Percentiles rank a stretch among this genome's conserved stretches.
Conservation (phyloP, 768 basidiomycete genomes). For the Suillus paluster region DNA sequence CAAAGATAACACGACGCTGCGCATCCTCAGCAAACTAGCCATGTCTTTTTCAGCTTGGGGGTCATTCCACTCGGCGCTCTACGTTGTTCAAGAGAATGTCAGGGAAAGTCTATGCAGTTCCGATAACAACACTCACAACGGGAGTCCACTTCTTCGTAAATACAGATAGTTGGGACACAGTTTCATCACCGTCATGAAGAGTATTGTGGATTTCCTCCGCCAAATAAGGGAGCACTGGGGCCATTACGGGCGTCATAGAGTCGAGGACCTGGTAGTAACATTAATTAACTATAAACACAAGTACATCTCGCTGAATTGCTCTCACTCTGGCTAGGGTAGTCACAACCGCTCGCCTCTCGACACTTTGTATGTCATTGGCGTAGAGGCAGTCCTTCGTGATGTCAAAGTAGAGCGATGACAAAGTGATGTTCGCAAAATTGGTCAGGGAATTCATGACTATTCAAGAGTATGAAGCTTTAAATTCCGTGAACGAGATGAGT, state of each 20-base stretch:
- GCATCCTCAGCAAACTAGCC: conserved; percentile 60
- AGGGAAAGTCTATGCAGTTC: background rate
- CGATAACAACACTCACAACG: conserved; percentile 52
- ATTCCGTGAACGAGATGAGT: too few species aligned
- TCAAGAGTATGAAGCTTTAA: conserved; percentile 11
- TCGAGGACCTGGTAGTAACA: conserved; percentile 58
- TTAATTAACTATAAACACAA: background rate
- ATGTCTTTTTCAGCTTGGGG: conserved; percentile 61
- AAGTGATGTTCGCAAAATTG: conserved; percentile 79
- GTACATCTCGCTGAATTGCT: background rate
- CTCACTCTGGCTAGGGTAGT: conserved; percentile 74
- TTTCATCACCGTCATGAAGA: conserved; percentile 20
- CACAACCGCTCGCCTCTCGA: conserved; percentile 65
- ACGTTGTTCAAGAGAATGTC: conserved; percentile 5
- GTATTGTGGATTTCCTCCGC: conserved; percentile 82
- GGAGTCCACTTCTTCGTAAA: conserved; percentile 73
- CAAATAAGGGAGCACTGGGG: conserved; percentile 88
- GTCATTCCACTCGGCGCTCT: conserved; percentile 71
- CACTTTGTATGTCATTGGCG: conserved; percentile 56
- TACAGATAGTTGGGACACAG: conserved; percentile 52
- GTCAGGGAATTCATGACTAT: conserved; percentile 73
- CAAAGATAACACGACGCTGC: conserved; percentile 62
- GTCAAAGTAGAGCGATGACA: conserved; percentile 93
- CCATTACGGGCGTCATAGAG: conserved; percentile 71
- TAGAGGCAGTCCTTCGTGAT: conserved; percentile 91